Conservation (phyloP, 257 asterid genomes). For the Petunia axillaris region DNA sequence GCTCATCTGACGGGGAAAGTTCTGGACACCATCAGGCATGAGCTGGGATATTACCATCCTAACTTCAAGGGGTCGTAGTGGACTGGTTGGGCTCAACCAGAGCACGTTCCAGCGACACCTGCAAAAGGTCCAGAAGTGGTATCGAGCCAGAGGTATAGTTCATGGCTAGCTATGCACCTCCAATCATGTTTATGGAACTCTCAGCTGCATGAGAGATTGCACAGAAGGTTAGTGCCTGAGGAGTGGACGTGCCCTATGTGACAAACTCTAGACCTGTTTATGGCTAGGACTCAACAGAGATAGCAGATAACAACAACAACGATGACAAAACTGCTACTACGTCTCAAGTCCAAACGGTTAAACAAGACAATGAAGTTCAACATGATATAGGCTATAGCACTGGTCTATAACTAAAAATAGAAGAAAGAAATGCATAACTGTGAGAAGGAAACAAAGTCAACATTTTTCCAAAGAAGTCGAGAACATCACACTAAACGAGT, state of each 20-base stretch:
- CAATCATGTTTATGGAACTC: conserved; percentile 57
- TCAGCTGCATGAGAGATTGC: conserved; percentile 52
- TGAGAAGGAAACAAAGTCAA: conserved; percentile 1
- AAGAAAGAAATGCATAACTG: not conserved
- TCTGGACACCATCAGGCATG: conserved; percentile 51
- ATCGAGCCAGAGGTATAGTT: conserved; percentile 38
- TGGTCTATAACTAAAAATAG: not conserved
- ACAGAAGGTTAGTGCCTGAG: conserved; percentile 61
- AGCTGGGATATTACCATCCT: conserved; percentile 53
- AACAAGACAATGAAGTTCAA: not conserved
- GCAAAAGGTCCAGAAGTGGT: conserved; percentile 53
- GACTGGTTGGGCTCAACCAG: conserved; percentile 54
- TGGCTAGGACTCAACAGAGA: conserved; percentile 61
- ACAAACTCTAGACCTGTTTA: conserved; percentile 59
- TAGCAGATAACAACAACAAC: conserved; percentile 37
- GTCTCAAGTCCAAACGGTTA: not conserved
- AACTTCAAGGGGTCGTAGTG: conserved; percentile 52
- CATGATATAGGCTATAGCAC: not conserved
- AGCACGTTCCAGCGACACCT: conserved; percentile 43
- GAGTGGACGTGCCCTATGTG: conserved; percentile 59
- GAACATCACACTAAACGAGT: not conserved
- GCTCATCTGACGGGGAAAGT: conserved; percentile 55
- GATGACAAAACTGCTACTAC: not conserved
- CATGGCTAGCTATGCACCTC: conserved; percentile 58
- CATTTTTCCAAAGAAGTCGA: not conserved